Evolutionary conservation across 2,329 filamentous ascomycete species (phyloP).

Genomic region (Drechslera avenae): DNA sequence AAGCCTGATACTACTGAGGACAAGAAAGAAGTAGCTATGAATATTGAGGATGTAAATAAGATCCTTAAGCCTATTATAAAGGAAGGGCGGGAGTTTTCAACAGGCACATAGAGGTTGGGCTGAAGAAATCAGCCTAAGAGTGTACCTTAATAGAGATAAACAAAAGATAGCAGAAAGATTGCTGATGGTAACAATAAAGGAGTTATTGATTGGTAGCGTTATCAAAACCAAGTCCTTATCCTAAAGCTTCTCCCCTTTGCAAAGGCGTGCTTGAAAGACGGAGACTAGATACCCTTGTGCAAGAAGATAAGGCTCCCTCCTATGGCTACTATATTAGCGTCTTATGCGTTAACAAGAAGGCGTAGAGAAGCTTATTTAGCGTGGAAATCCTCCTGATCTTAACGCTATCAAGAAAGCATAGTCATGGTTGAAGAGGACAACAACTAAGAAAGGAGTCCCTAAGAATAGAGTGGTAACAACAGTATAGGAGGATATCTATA

Average conservation of each 20-base stretch:
- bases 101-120: too few species aligned
- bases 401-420: conserved; percentile 16
- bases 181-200: conserved; percentile 1
- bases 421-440: conserved; percentile 17
- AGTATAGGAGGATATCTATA: too few species aligned
- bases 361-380: conserved; percentile 9
- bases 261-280: conserved; percentile 9
- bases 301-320: conserved; percentile 19
- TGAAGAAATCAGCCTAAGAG: too few species aligned
- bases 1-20: too few species aligned
- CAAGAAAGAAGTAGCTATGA: too few species aligned
- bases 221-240: conserved; percentile 5
- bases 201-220: conserved; percentile 14
- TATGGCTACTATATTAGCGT: conserved; percentile 1
- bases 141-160: conserved; percentile 3
- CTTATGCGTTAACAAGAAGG: not conserved
- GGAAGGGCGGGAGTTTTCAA: too few species aligned
- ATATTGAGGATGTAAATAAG: too few species aligned
- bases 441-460: not conserved
- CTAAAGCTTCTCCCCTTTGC: conserved; percentile 19
- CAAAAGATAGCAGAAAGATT: conserved; percentile 15
- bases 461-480: conserved; percentile 8
- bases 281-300: conserved; percentile 10
- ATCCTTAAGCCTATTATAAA: too few species aligned
- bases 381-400: conserved; percentile 15